phyloP scores from a whole-genome alignment of 1,284 basidiomycete genomes.

The Phylloboletellus chloephorus region DNA sequence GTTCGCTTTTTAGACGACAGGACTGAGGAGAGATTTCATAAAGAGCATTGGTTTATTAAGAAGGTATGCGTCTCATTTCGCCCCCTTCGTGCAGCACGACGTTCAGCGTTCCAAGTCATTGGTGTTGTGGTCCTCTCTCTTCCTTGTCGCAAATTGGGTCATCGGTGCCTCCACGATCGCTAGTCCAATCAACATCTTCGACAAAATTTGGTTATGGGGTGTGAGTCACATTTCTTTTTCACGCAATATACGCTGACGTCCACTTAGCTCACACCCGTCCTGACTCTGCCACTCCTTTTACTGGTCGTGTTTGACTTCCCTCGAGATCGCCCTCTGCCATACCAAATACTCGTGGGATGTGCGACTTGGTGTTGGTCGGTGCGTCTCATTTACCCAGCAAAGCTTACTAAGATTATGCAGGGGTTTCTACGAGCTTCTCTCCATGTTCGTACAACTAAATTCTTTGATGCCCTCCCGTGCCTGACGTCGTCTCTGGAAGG shows the following conservation, averaged over 20 bases:
- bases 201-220: conserved; percentile 61
- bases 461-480: conserved; percentile 3
- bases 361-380: conserved; percentile 57
- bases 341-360: conserved; percentile 52
- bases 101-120: conserved; percentile 36
- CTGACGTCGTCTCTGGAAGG: conserved; percentile 32
- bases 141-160: conserved; percentile 68
- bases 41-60: conserved; percentile 48
- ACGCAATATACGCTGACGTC: conserved; percentile 34
- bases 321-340: conserved; percentile 49
- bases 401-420: conserved; percentile 24
- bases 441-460: conserved; percentile 41
- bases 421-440: conserved; percentile 49
- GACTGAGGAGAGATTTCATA: conserved; percentile 54
- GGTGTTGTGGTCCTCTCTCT: conserved; percentile 60
- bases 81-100: neutral
- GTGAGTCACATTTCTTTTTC: conserved; percentile 32
- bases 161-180: conserved; percentile 52
- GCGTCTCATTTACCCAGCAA: conserved; percentile 5
- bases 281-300: conserved; percentile 40
- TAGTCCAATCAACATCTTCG: conserved; percentile 41
- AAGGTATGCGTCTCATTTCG: conserved; percentile 32
- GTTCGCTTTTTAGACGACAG: conserved; percentile 53
- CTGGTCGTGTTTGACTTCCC: conserved; percentile 70
- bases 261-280: conserved; percentile 38